Percentiles rank a stretch among this genome's conserved stretches.
Evolutionary conservation across 225 moss, liverwort and hornwort species (phyloP).

Genomic region (Physcomitrellopsis africana): DNA sequence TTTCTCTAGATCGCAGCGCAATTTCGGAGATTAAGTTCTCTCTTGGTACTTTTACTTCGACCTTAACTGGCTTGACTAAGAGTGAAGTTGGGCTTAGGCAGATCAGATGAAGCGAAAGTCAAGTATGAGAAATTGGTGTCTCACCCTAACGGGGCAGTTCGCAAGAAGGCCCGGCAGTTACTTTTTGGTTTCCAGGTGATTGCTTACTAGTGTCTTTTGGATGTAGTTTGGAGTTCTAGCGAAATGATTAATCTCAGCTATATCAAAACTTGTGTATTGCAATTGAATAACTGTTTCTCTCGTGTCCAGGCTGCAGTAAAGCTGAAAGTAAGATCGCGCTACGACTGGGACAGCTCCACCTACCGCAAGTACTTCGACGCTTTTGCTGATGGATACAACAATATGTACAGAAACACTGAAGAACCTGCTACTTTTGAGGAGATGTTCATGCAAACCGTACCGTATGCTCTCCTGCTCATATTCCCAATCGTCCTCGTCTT

Average conservation of each 20-base stretch:
- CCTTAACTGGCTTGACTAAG: slow-evolving; percentile 30
- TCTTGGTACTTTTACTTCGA: background rate
- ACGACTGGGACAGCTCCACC: slow-evolving; percentile 75
- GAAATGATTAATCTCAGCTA: too few relatives aligned
- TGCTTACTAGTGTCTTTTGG: background rate
- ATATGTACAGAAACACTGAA: slow-evolving; percentile 52
- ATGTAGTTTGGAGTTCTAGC: too few relatives aligned
- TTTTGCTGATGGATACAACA: slow-evolving; percentile 89
- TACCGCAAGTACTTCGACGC: slow-evolving; percentile 85
- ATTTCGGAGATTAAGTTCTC: slow-evolving; percentile 11
- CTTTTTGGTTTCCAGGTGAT: slow-evolving; percentile 87
- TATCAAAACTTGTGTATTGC: background rate
- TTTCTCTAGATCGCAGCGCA: background rate
- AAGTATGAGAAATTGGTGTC: slow-evolving; percentile 84
- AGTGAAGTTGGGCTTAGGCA: slow-evolving; percentile 49
- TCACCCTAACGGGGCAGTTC: slow-evolving; percentile 70
- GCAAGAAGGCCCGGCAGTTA: slow-evolving; percentile 82
- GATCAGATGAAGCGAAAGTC: slow-evolving; percentile 80
- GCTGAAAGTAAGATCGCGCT: slow-evolving; percentile 67
- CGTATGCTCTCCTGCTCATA: slow-evolving; percentile 67
- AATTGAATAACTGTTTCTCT: background rate
- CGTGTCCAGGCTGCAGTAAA: slow-evolving; percentile 79
- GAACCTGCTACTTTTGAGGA: slow-evolving; percentile 45
- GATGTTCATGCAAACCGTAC: slow-evolving; percentile 47
- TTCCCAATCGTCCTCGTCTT: slow-evolving; percentile 74